Conservation (phyloP, 345 rosid genomes). For the Cardamine resedifolia region DNA sequence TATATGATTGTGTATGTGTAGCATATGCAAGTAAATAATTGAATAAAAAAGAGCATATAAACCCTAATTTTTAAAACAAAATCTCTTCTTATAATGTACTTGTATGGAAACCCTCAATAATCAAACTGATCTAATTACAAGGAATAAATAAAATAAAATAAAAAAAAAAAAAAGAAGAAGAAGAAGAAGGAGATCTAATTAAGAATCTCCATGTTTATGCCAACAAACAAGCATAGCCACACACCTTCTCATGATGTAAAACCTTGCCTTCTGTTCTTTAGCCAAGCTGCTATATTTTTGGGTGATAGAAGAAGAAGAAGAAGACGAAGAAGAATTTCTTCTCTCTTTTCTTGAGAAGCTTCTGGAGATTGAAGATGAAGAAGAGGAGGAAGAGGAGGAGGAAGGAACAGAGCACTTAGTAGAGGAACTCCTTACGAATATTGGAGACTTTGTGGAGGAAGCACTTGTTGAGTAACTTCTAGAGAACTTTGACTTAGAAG, state of each 20-base stretch:
- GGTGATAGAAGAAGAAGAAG: constrained; percentile 49
- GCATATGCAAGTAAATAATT: constrained; percentile 17
- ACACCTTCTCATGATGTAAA: constrained; percentile 95
- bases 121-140: constrained; percentile 39
- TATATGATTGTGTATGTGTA: constrained; percentile 24
- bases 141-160: too few relatives aligned
- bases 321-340: constrained; percentile 40
- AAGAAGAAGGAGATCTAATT: constrained; percentile 22
- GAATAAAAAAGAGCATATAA: constrained; percentile 12
- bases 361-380: constrained; percentile 60
- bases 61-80: constrained; percentile 32
- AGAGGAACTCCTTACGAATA: constrained; percentile 55
- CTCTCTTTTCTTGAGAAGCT: constrained; percentile 55
- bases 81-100: constrained; percentile 45
- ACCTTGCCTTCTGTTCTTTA: constrained; percentile 93
- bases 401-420: constrained; percentile 44
- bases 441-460: constrained; percentile 60
- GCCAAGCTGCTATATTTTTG: constrained; percentile 84
- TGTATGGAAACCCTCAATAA: constrained; percentile 38
- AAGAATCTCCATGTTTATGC: constrained; percentile 92
- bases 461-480: constrained; percentile 76
- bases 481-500: constrained; percentile 50
- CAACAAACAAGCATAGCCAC: constrained; percentile 99
- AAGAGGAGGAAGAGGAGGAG: constrained; percentile 35
- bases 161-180: not conserved